Conservation (phyloP, 331 rosid genomes). For the Arachis monticola region DNA sequence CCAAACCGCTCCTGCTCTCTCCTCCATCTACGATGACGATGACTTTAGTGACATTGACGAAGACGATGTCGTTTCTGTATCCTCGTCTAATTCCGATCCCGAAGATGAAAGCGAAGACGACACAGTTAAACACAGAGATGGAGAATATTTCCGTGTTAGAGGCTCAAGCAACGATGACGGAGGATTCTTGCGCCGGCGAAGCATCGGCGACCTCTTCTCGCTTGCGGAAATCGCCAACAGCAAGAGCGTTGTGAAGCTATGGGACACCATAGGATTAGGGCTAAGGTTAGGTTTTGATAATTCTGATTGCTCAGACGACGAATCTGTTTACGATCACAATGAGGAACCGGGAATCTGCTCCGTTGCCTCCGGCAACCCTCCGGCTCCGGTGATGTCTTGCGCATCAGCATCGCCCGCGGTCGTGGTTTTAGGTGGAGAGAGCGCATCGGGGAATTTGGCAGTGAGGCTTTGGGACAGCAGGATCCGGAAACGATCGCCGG, state of each 20-base stretch:
- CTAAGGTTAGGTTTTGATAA: slow-evolving; percentile 47
- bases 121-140: neutral
- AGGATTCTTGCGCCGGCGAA: slow-evolving; percentile 43
- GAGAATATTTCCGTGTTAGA: slow-evolving; percentile 46
- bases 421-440: slow-evolving; percentile 30
- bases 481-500: slow-evolving; percentile 58
- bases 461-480: slow-evolving; percentile 72
- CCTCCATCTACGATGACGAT: slow-evolving; percentile 36
- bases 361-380: neutral
- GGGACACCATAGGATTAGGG: slow-evolving; percentile 67
- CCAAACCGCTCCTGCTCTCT: neutral
- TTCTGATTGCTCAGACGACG: neutral
- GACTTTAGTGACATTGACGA: slow-evolving; percentile 44
- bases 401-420: slow-evolving; percentile 6
- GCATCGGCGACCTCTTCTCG: slow-evolving; percentile 54
- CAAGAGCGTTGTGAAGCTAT: slow-evolving; percentile 75
- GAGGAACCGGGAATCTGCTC: neutral
- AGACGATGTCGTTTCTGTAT: slow-evolving; percentile 19
- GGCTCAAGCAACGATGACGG: slow-evolving; percentile 43
- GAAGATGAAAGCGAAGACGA: slow-evolving; percentile 32
- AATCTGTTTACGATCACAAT: slow-evolving; percentile 41
- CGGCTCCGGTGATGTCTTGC: neutral
- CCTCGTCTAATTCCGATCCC: slow-evolving; percentile 16
- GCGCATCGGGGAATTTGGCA: slow-evolving; percentile 31
- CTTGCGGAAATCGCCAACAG: slow-evolving; percentile 65